These are phyloP conservation scores for Phaeosphaeriaceae sp. DNA, from an alignment of 2,329 filamentous ascomycete genomes.

Conservation along the genomic window DNA sequence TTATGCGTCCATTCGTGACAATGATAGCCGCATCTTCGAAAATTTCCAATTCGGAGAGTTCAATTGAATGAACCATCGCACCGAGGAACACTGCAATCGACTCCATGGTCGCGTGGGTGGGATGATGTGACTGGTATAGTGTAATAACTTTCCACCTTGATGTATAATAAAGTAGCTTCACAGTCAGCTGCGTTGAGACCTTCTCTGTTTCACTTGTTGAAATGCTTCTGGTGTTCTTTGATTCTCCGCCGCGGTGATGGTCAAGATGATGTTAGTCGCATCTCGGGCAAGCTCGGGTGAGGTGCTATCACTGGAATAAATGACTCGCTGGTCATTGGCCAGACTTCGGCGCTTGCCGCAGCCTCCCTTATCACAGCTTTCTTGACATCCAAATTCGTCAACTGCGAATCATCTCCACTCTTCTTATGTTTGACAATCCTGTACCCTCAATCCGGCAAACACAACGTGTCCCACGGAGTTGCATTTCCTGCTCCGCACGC, in stretches of 20 bases:
- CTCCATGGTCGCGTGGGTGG: not conserved
- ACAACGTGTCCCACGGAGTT: conserved; percentile 7
- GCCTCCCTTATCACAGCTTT: not conserved
- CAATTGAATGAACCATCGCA: not conserved
- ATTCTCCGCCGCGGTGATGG: not conserved
- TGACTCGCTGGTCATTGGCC: not conserved
- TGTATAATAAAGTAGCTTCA: too few relatives aligned
- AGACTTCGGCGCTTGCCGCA: too few relatives aligned
- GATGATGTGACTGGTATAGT: not conserved
- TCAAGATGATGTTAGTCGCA: not conserved
- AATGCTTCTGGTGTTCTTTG: too few relatives aligned
- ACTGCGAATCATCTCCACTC: not conserved
- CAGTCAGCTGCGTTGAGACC: too few relatives aligned
- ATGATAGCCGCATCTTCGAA: not conserved
- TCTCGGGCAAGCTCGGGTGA: not conserved
- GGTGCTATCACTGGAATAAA: not conserved
- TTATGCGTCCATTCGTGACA: not conserved
- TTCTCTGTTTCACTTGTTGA: too few relatives aligned
- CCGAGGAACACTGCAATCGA: not conserved
- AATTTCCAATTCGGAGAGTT: not conserved
- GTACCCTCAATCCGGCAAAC: not conserved
- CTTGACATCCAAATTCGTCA: not conserved
- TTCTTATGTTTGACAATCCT: conserved; percentile 10
- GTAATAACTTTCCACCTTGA: too few relatives aligned
- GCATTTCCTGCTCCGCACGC: conserved; percentile 4